phyloP scores from a whole-genome alignment of 2,329 filamentous ascomycete genomes.

The Fusarium nurragi region DNA sequence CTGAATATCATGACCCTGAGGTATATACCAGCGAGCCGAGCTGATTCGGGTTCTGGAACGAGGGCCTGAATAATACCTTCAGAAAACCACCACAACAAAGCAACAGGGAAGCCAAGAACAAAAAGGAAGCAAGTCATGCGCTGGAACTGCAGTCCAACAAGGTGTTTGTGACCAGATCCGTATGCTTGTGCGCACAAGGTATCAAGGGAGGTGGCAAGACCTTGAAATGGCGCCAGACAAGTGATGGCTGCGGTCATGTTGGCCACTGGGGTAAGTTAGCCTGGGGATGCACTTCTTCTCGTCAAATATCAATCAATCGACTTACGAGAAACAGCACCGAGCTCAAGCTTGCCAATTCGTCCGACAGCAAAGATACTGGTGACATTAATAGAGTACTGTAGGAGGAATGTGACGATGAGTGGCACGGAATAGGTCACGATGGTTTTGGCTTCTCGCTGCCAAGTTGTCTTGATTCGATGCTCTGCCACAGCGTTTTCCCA shows the following conservation, averaged over 20 bases:
- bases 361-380: conserved; percentile 83
- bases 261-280: conserved; percentile 48
- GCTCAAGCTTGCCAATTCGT: conserved; percentile 72
- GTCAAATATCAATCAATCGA: neutral
- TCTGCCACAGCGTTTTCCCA: conserved; percentile 88
- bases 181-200: conserved; percentile 95
- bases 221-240: conserved; percentile 80
- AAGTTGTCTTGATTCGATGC: conserved; percentile 87
- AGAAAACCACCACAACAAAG: conserved; percentile 74
- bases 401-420: conserved; percentile 74
- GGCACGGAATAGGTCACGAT: conserved; percentile 76
- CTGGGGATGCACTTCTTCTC: neutral
- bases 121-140: conserved; percentile 83
- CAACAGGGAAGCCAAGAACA: conserved; percentile 76
- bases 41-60: conserved; percentile 64
- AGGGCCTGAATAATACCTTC: conserved; percentile 67
- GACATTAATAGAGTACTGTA: conserved; percentile 88
- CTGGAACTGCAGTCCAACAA: conserved; percentile 85
- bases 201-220: conserved; percentile 89
- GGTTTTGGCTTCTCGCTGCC: conserved; percentile 88
- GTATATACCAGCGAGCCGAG: conserved; percentile 76
- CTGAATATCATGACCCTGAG: conserved; percentile 76
- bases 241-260: conserved; percentile 85
- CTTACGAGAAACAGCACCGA: conserved; percentile 56
- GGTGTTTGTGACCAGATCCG: conserved; percentile 86